Evolutionary conservation across 257 asterid genomes (phyloP).

Genomic region (Solanum piurae): DNA sequence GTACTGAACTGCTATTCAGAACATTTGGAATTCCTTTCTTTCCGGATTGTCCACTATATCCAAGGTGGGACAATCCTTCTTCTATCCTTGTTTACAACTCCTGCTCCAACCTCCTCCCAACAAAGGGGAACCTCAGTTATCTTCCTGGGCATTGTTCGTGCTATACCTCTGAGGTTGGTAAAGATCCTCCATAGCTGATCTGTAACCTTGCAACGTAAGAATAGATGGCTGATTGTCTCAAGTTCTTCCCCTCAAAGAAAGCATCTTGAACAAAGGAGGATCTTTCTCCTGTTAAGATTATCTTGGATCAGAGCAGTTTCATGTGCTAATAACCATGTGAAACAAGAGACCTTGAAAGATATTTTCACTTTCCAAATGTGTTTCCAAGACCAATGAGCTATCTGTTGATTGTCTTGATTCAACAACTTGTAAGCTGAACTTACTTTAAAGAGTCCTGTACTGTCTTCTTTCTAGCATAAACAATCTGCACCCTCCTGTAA

Average conservation of each 20-base stretch:
- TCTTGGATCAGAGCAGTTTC: neutral
- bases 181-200: neutral
- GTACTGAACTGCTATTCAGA: no score
- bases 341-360: neutral
- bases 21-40: no score
- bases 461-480: neutral
- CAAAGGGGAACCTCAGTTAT: no score
- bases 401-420: neutral
- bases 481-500: neutral
- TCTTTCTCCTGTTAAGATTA: neutral
- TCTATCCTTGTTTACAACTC: no score
- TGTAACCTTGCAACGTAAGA: neutral
- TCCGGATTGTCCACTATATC: no score
- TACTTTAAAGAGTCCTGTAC: neutral
- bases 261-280: neutral
- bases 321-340: no score
- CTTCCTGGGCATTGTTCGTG: neutral
- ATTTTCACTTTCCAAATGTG: neutral
- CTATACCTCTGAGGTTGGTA: neutral
- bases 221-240: neutral
- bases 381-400: neutral
- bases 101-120: no score
- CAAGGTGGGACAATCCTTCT: no score
- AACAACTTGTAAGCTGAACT: neutral
- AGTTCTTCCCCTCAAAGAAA: neutral